These are phyloP conservation scores for Trypanosoma scelopori DNA, from an alignment of 208 protist genomes.

Conservation along the genomic window DNA sequence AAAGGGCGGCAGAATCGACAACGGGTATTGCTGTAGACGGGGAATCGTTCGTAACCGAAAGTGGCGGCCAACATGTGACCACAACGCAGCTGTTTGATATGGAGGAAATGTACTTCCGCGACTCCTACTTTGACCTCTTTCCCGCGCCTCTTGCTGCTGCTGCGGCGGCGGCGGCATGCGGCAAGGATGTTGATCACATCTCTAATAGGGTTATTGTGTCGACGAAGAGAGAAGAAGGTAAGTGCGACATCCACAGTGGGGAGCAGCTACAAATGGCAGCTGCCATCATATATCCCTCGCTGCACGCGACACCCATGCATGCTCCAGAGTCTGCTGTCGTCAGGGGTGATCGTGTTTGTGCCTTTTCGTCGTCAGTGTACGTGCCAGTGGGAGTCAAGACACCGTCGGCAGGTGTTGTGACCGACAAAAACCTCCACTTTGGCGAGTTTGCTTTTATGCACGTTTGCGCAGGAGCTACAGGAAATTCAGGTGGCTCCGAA, in stretches of 20 bases:
- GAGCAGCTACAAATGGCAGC: constrained; percentile 17
- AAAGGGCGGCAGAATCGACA: not conserved
- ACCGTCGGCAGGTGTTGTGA: constrained; percentile 68
- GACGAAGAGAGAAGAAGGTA: not conserved
- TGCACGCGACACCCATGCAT: constrained; percentile 14
- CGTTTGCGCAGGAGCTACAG: not conserved
- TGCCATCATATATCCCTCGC: constrained; percentile 17
- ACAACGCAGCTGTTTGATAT: constrained; percentile 23
- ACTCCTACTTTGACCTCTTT: constrained; percentile 45
- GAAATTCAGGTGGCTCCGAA: not conserved
- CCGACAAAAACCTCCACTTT: constrained; percentile 67
- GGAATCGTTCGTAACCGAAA: not conserved
- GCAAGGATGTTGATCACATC: not conserved
- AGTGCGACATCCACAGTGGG: not conserved
- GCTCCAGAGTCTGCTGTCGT: not conserved
- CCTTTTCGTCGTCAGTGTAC: constrained; percentile 33
- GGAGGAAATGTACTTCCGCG: constrained; percentile 53
- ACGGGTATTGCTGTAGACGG: not conserved
- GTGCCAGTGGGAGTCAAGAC: constrained; percentile 45
- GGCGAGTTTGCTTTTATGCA: constrained; percentile 69
- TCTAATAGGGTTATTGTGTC: constrained; percentile 2
- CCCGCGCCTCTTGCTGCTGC: constrained; percentile 12
- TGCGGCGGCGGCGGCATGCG: not conserved
- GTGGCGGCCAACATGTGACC: not conserved
- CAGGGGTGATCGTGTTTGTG: constrained; percentile 27